These are phyloP conservation scores for Camelina hispida DNA, from an alignment of 345 rosid genomes.

Conservation along the genomic window DNA sequence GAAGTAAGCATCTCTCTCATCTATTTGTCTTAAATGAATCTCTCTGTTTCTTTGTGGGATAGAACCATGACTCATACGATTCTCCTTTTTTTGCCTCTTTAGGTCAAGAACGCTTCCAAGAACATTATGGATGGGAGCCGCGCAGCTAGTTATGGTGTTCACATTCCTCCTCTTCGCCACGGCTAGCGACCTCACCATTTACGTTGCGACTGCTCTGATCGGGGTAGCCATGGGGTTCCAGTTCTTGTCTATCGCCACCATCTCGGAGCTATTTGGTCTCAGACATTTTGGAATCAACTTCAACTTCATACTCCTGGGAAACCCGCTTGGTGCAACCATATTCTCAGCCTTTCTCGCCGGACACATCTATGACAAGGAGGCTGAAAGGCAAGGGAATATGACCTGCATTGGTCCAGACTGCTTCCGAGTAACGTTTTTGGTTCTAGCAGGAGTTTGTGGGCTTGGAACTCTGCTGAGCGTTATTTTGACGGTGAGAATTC, in stretches of 20 bases:
- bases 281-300: constrained; percentile 85
- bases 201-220: constrained; percentile 66
- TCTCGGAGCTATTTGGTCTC: constrained; percentile 92
- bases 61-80: constrained; percentile 14
- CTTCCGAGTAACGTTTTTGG: constrained; percentile 76
- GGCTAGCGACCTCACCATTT: constrained; percentile 61
- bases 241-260: constrained; percentile 73
- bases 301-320: constrained; percentile 78
- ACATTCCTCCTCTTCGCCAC: constrained; percentile 67
- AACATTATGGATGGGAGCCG: constrained; percentile 74
- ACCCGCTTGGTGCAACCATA: constrained; percentile 87
- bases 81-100: constrained; percentile 39
- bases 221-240: constrained; percentile 79
- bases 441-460: constrained; percentile 77
- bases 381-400: constrained; percentile 76
- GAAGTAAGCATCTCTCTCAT: constrained; percentile 53
- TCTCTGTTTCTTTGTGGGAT: neutral
- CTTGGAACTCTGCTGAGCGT: constrained; percentile 68
- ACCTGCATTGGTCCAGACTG: constrained; percentile 85
- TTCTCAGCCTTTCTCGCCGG: constrained; percentile 90
- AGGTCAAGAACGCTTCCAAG: constrained; percentile 74
- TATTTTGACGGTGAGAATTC: constrained; percentile 70
- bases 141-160: constrained; percentile 60
- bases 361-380: constrained; percentile 78
- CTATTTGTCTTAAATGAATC: neutral